These are phyloP conservation scores for Pachysandra terminalis DNA, from an alignment of 164 flowering plant species.

Conservation along the genomic window DNA sequence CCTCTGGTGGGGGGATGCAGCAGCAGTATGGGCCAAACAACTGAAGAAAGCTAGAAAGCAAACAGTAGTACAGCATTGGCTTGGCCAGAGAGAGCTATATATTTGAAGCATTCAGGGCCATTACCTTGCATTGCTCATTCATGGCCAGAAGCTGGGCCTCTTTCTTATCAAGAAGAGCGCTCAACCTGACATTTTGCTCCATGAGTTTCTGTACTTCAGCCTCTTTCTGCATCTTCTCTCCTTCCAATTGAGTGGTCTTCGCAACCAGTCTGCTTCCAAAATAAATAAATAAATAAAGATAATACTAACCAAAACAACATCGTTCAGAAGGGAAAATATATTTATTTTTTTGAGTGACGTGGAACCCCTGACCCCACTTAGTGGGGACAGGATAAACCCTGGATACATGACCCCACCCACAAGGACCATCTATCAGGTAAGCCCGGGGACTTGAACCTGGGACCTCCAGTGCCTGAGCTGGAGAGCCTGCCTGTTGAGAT, in stretches of 20 bases:
- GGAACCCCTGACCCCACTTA: too few relatives aligned
- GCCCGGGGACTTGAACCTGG: too few relatives aligned
- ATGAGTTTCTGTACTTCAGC: slow-evolving; percentile 80
- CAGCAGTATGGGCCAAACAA: neutral
- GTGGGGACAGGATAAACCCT: too few relatives aligned
- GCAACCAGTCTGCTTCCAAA: slow-evolving; percentile 67
- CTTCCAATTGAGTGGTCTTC: slow-evolving; percentile 76
- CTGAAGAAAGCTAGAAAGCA: neutral
- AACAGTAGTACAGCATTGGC: neutral
- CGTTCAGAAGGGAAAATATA: neutral
- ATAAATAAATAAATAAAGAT: neutral
- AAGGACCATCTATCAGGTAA: too few relatives aligned
- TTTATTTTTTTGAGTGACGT: too few relatives aligned
- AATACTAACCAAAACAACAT: neutral
- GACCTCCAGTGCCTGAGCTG: too few relatives aligned
- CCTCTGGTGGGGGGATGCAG: too few relatives aligned
- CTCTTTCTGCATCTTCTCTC: slow-evolving; percentile 87
- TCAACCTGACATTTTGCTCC: slow-evolving; percentile 85
- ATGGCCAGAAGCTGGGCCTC: slow-evolving; percentile 96
- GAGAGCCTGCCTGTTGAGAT: too few relatives aligned
- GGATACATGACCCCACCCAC: too few relatives aligned
- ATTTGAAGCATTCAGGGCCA: slow-evolving; percentile 67
- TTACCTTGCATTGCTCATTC: slow-evolving; percentile 96
- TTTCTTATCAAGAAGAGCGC: slow-evolving; percentile 86
- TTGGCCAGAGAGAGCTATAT: slow-evolving; percentile 19